These are phyloP conservation scores for Fragaria ananassa DNA, from an alignment of 306 rosid species.

Conservation along the genomic window DNA sequence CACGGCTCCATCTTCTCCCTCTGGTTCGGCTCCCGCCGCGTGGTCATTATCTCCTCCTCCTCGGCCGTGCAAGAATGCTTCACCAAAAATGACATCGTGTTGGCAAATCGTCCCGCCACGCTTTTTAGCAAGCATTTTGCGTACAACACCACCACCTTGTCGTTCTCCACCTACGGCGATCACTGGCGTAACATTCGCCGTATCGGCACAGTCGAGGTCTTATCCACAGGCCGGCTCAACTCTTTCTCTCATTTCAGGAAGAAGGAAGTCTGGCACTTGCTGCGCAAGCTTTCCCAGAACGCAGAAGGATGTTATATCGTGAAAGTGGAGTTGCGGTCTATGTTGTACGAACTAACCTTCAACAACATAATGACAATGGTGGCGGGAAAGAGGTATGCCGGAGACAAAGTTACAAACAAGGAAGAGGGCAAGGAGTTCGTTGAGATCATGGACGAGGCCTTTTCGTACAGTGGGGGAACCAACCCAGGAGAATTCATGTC, in stretches of 20 bases:
- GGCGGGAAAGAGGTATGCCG: constrained; percentile 51
- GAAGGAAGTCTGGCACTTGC: constrained; percentile 39
- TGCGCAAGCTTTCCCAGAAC: constrained; percentile 22
- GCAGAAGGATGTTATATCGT: constrained; percentile 6
- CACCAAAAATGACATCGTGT: constrained; percentile 45
- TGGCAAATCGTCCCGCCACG: constrained; percentile 39
- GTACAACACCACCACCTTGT: constrained; percentile 33
- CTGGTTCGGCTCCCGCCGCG: constrained; percentile 29
- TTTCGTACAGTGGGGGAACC: constrained; percentile 6
- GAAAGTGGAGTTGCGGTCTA: constrained; percentile 34
- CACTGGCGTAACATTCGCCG: constrained; percentile 74
- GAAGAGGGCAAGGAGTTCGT: constrained; percentile 39
- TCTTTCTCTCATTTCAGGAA: constrained; percentile 26
- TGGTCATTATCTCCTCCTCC: constrained; percentile 42
- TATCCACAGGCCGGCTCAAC: constrained; percentile 34
- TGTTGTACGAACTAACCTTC: constrained; percentile 42
- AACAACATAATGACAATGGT: constrained; percentile 56
- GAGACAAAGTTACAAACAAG: constrained; percentile 15
- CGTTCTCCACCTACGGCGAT: constrained; percentile 43
- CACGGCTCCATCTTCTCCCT: constrained; percentile 38
- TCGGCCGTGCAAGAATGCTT: constrained; percentile 48
- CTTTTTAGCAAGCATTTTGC: constrained; percentile 24
- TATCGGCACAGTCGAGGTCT: constrained; percentile 43
- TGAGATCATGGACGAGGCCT: constrained; percentile 32
- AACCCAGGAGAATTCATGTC: constrained; percentile 38